Base-by-base conservation (phyloP, 352 stramenopile genomes). In the Phytophthora macrochlamydospora region DNA sequence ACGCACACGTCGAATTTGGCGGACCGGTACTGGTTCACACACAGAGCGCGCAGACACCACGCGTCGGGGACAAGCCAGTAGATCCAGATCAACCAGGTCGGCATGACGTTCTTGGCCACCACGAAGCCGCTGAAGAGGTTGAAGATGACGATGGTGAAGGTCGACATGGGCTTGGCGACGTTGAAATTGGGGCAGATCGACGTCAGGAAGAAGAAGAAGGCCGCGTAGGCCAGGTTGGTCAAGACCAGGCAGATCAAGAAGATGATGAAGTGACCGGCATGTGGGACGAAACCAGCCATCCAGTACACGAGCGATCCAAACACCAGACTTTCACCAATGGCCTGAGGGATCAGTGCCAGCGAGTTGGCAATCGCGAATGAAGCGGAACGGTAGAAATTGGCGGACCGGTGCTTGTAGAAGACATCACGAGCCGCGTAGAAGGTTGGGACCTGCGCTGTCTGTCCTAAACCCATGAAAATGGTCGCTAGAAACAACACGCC, bases 231-330 rank as follows among this genome's bases (percentile, higher is more conserved):
- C 18, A 88, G 12, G 32, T 85, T 76, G 7, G 50, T 70, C 33
- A 66, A 18, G 0, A 87, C 35, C 29, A 83, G 40, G 1, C 76
- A 12, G 4, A 73, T 38, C 18, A 77, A 31, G 55, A 75, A 87
- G 7, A 80, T 57, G 8, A 87, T 28, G 48, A 75, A 87, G 3
- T 56, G 45, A 2, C 44, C 48, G 2, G 49, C 75, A 14, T 76
- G 33, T 1, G 38, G 29, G 7, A 67, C 62, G 31, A 80, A 70
- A 18, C 88, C 88, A 61, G 86, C 73, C 67, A 95, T 84, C 73
- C 85, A 96, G 57, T 95, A 95, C 2, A 95, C 56, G 48, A 95
- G 63, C 13, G 78, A 87, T 6, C 81, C 87, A 67, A 95, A 94
- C 9, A 89, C 61, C 4, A 92, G 24, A 13, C 74, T 73, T 67